Evolutionary conservation across 2,329 filamentous ascomycete genomes (phyloP).

Genomic region (Pseudopyricularia cyperi): DNA sequence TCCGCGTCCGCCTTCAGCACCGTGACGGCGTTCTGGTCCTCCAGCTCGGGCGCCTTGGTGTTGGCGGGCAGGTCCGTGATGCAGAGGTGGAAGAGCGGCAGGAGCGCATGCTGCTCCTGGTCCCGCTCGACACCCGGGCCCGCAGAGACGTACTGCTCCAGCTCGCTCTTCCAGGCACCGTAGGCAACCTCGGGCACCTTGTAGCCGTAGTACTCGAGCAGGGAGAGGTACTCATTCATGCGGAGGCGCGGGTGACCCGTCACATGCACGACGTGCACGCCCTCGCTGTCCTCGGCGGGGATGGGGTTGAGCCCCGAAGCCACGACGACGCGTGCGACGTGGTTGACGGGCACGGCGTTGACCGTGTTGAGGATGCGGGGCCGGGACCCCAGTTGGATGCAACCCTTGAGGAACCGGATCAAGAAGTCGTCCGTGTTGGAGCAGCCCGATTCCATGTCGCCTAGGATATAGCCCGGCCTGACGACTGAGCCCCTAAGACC

Average conservation of each 20-base stretch:
- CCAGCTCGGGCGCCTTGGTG: constrained; percentile 60
- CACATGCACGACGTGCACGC: constrained; percentile 56
- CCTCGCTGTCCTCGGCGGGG: constrained; percentile 7
- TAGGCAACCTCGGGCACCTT: constrained; percentile 54
- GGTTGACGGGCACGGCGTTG: constrained; percentile 78
- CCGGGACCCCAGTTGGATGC: constrained; percentile 60
- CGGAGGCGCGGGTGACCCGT: constrained; percentile 67
- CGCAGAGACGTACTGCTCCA: constrained; percentile 55
- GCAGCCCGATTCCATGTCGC: constrained; percentile 55
- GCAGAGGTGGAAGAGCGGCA: constrained; percentile 65
- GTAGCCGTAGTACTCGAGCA: constrained; percentile 63
- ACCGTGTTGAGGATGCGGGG: constrained; percentile 76
- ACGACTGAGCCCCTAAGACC: constrained; percentile 67
- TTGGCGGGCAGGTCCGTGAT: constrained; percentile 55
- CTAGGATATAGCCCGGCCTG: constrained; percentile 75
- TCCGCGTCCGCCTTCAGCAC: constrained; percentile 51
- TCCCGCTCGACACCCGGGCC: constrained; percentile 36
- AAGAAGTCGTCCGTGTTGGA: constrained; percentile 84
- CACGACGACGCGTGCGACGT: constrained; percentile 70
- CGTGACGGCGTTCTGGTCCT: constrained; percentile 54
- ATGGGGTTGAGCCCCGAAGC: constrained; percentile 57
- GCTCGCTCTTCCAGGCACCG: constrained; percentile 50
- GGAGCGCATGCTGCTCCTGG: constrained; percentile 56
- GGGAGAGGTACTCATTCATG: constrained; percentile 64
- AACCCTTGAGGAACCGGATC: constrained; percentile 75